Evolutionary conservation across 306 rosid species (phyloP).

Genomic region (Prunus salicina): DNA sequence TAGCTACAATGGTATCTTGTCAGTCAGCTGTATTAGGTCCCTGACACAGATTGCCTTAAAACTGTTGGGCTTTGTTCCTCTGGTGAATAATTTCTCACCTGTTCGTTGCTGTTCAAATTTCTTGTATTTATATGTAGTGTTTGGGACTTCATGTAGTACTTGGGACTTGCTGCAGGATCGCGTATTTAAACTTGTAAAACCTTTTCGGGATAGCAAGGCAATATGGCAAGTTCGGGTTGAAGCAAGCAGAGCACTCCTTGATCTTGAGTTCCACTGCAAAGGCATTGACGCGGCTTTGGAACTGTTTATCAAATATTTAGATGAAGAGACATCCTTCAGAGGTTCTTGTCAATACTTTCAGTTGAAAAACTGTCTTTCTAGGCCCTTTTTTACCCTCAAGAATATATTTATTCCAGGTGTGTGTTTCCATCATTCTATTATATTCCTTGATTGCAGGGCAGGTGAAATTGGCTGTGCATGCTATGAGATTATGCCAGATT

Average conservation of each 20-base stretch:
- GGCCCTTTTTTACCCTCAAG: background rate
- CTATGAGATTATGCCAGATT: conserved; percentile 78
- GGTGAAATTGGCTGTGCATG: conserved; percentile 75
- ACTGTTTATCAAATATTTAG: conserved; percentile 65
- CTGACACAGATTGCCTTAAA: conserved; percentile 90
- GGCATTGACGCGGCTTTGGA: conserved; percentile 70
- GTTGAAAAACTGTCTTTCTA: background rate
- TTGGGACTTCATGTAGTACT: conserved; percentile 18
- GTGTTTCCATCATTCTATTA: background rate
- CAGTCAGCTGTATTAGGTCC: conserved; percentile 83
- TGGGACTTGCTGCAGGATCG: conserved; percentile 66
- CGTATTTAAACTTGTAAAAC: conserved; percentile 66
- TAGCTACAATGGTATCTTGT: conserved; percentile 88
- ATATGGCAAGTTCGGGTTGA: conserved; percentile 87
- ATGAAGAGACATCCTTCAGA: conserved; percentile 78
- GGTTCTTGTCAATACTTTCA: conserved; percentile 42
- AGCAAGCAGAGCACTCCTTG: conserved; percentile 88
- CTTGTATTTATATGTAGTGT: conserved; percentile 20
- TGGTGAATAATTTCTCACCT: conserved; percentile 47
- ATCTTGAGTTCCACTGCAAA: conserved; percentile 83
- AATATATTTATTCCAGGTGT: background rate
- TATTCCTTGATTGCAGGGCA: conserved; percentile 66
- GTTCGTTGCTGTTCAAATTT: conserved; percentile 22
- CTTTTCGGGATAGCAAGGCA: conserved; percentile 61
- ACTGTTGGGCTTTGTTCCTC: conserved; percentile 76